Evolutionary conservation across 1,284 basidiomycete genomes (phyloP).

Genomic region (Marasmius sp.): DNA sequence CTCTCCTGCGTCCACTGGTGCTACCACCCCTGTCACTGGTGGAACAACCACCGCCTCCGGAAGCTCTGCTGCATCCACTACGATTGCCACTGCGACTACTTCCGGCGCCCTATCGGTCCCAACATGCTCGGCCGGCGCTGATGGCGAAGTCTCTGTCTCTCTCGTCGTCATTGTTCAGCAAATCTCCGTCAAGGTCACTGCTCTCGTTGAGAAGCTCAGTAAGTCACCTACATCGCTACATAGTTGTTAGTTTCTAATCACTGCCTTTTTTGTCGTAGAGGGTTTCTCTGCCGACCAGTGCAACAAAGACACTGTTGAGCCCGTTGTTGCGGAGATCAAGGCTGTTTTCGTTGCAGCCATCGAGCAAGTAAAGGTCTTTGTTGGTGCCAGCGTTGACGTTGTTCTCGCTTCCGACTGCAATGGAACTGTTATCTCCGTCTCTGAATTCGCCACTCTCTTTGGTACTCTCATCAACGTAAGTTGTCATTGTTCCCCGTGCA

Average conservation of each 20-base stretch:
- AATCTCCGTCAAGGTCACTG: background rate
- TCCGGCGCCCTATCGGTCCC: background rate
- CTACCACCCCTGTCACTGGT: background rate
- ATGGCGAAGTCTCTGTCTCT: background rate
- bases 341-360: background rate
- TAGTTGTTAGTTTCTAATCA: background rate
- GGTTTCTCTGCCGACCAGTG: background rate
- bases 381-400: background rate
- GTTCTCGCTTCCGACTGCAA: background rate
- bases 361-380: background rate
- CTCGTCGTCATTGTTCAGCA: background rate
- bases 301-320: background rate
- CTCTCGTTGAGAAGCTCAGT: background rate
- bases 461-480: constrained; percentile 1
- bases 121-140: background rate
- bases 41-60: background rate
- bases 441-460: background rate
- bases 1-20: background rate
- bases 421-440: background rate
- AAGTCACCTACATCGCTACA: background rate
- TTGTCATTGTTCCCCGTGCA: background rate
- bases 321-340: background rate
- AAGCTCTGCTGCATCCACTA: background rate
- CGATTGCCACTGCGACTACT: background rate
- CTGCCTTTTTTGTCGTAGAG: background rate